A percentile compares a stretch with the other conserved stretches of the same genome.
Conservation (phyloP, 306 rosid species). For the Inga oerstediana region DNA sequence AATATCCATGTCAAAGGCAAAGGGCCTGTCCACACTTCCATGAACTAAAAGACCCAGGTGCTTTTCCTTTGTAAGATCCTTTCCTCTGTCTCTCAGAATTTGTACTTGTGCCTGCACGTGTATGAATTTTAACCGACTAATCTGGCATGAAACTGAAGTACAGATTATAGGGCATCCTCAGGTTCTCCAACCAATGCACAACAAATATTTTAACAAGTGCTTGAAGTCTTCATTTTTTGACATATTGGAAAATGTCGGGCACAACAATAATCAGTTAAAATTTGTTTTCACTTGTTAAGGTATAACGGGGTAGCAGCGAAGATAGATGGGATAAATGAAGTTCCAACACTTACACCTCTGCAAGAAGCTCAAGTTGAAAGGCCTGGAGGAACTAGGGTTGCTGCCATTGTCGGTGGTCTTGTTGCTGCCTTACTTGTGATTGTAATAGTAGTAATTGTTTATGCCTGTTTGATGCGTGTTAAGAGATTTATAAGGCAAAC, state of each 20-base stretch:
- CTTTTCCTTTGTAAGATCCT: conserved; percentile 60
- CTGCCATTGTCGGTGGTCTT: conserved; percentile 50
- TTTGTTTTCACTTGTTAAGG: conserved; percentile 1
- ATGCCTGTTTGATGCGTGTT: conserved; percentile 49
- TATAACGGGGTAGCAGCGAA: conserved; percentile 26
- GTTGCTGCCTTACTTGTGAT: conserved; percentile 51
- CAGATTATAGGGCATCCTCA: neutral
- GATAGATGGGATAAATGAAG: conserved; percentile 42
- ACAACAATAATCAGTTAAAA: neutral
- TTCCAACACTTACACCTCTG: conserved; percentile 55
- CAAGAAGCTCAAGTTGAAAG: conserved; percentile 42
- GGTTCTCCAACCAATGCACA: neutral
- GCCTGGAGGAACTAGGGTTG: conserved; percentile 39
- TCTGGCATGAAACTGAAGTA: neutral
- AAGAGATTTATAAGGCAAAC: conserved; percentile 47
- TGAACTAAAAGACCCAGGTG: conserved; percentile 51
- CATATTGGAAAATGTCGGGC: neutral
- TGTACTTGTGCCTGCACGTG: neutral
- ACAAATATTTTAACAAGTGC: neutral
- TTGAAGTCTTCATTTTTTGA: neutral
- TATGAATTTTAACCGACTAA: neutral
- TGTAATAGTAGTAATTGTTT: conserved; percentile 43
- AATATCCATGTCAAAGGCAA: conserved; percentile 50
- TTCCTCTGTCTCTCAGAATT: conserved; percentile 36
- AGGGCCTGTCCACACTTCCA: conserved; percentile 47